Percentiles rank a stretch among this genome's conserved stretches.
Evolutionary conservation across 352 stramenopile genomes (phyloP).

Genomic region (Phytophthora crassamura): DNA sequence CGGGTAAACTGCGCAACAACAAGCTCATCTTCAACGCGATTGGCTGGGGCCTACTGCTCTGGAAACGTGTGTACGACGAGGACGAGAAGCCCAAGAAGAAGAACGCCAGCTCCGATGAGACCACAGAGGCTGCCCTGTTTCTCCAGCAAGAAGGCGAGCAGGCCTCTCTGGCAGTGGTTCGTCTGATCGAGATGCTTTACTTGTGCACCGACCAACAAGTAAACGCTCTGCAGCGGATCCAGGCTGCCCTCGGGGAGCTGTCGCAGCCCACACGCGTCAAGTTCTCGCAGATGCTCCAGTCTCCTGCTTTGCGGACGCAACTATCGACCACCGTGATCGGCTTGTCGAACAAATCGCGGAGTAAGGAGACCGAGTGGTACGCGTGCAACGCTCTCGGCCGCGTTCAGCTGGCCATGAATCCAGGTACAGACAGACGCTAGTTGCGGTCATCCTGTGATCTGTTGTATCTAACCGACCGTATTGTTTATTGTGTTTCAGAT

Average conservation of each 20-base stretch:
- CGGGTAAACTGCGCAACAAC: slow-evolving; percentile 71
- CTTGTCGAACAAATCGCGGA: slow-evolving; percentile 76
- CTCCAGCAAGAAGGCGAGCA: slow-evolving; percentile 65
- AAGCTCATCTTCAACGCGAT: slow-evolving; percentile 71
- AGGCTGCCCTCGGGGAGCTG: slow-evolving; percentile 63
- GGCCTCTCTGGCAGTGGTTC: slow-evolving; percentile 65
- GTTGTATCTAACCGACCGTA: slow-evolving; percentile 2
- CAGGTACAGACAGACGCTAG: slow-evolving; percentile 41
- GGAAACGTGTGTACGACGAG: slow-evolving; percentile 70
- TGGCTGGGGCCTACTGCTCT: slow-evolving; percentile 57
- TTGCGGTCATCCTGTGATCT: not conserved
- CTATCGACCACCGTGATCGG: slow-evolving; percentile 75
- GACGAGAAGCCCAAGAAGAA: slow-evolving; percentile 42
- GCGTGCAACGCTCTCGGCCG: slow-evolving; percentile 77
- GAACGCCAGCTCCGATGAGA: slow-evolving; percentile 11
- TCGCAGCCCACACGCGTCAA: slow-evolving; percentile 56
- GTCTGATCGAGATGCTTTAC: slow-evolving; percentile 84
- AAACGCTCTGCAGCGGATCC: slow-evolving; percentile 76
- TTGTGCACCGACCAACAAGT: slow-evolving; percentile 76
- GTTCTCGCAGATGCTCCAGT: slow-evolving; percentile 71
- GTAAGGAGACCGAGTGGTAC: slow-evolving; percentile 84
- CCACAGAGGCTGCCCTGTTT: slow-evolving; percentile 19
- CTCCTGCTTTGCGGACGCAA: slow-evolving; percentile 61
- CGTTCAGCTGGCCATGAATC: slow-evolving; percentile 60
- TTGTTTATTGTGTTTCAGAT: slow-evolving; percentile 24